phyloP scores from a whole-genome alignment of 108 stramenopile genomes.

The Fragilariopsis cylindrus region DNA sequence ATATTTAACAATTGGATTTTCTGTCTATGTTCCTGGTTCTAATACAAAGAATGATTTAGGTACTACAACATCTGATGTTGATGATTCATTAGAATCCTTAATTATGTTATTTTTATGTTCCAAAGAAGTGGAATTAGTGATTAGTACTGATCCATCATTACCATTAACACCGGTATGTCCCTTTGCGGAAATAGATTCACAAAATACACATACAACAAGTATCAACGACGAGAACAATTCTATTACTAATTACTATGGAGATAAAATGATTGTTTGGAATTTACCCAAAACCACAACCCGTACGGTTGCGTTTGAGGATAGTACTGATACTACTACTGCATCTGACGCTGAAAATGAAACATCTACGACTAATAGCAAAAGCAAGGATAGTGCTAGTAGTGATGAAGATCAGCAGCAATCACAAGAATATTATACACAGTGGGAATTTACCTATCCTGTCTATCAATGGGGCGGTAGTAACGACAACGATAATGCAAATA shows the following conservation, averaged over 20 bases:
- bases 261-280: constrained; percentile 6
- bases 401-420: background rate
- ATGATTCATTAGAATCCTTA: background rate
- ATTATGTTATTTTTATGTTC: constrained; percentile 10
- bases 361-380: background rate
- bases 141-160: background rate
- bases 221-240: too few species aligned
- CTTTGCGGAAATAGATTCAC: background rate
- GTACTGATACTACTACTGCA: background rate
- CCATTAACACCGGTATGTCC: background rate
- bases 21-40: background rate
- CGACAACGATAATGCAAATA: background rate
- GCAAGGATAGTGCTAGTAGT: background rate
- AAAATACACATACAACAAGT: too few species aligned
- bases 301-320: background rate
- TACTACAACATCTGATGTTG: background rate
- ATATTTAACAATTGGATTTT: background rate
- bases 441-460: constrained; percentile 8
- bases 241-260: background rate
- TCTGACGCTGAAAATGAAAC: background rate
- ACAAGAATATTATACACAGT: background rate
- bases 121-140: background rate
- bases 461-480: background rate
- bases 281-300: background rate
- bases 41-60: background rate